These are phyloP conservation scores for Backusella psychrophila DNA, from an alignment of 192 early-diverging fungal species.

Conservation along the genomic window DNA sequence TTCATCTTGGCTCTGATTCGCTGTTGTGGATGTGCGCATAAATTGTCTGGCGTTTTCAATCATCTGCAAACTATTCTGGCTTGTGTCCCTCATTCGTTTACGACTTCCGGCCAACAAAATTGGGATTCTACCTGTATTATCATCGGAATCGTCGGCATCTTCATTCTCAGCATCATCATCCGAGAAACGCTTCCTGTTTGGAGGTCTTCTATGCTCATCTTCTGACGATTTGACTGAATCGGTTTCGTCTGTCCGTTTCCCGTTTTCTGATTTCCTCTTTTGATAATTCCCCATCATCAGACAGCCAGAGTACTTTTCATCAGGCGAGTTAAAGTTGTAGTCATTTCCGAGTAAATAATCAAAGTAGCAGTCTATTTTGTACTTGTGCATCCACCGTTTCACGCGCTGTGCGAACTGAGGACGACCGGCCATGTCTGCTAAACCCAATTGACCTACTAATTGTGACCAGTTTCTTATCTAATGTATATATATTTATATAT, in stretches of 20 bases:
- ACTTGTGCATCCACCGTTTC: conserved; percentile 43
- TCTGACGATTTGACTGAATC: neutral
- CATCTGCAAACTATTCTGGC: neutral
- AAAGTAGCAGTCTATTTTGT: conserved; percentile 42
- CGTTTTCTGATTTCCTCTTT: conserved; percentile 13
- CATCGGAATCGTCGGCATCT: conserved; percentile 2
- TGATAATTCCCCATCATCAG: conserved; percentile 39
- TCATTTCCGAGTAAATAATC: conserved; percentile 37
- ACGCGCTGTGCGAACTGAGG: conserved; percentile 41
- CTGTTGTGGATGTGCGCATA: neutral
- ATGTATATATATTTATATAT: neutral
- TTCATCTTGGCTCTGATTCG: conserved; percentile 4
- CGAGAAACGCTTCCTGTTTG: neutral
- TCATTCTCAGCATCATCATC: conserved; percentile 1
- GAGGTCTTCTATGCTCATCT: neutral
- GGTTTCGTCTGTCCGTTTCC: conserved; percentile 2
- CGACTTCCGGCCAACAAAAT: conserved; percentile 18
- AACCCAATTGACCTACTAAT: conserved; percentile 37
- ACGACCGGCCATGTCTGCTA: conserved; percentile 29
- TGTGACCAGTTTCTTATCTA: conserved; percentile 45
- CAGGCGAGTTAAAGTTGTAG: conserved; percentile 23
- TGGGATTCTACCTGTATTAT: neutral
- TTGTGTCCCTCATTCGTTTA: conserved; percentile 12
- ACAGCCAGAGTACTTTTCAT: conserved; percentile 34
- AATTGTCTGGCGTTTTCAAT: neutral